Evolutionary conservation across 164 flowering plant genomes (phyloP), one percentile per base, ranked within the genome.

Genomic region (Macadamia integrifolia): DNA sequence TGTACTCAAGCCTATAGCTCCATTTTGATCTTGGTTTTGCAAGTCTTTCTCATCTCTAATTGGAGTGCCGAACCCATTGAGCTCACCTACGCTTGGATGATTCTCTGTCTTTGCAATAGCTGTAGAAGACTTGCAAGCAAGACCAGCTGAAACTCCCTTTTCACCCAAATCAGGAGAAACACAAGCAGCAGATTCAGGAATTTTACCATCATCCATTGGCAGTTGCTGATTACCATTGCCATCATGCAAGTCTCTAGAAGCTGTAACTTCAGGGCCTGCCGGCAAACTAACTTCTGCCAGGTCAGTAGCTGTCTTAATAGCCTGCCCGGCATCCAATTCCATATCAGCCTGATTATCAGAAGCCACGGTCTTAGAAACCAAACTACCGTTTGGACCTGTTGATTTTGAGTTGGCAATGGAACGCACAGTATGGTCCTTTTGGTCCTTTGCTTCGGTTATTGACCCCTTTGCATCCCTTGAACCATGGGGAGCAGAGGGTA

Each of bases 381-480:
- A 57, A 50, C 84, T 79, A 64, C 80, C 82, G 72, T 80, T 82
- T 30, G 79, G 75, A 77, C 79, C 72, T 52, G 78, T 69, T 17
- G 80, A 69, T 70, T 79, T 86, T 30, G 76, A 75, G 42, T 78
- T 80, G 68, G 78, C 70, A 64, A 72, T 72, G 43, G 85, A 78
- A 61, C 72, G 65, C 31, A 62, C 53, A 64, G 75, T 72, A 59
- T 66, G 81, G 44, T 79, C 85, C 74, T 80, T 85, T 46, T 69
- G 74, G 46, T 68, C 76, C 56, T 72, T 75, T 52, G 70, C 71
- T 60, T 87, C 90, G 60, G 80, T 68, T 46, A 64, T 7, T 2
- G 68, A 65, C 12, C 79, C 86, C 78, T 83, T 85, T 30, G 61
- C 71, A 74, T 88, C 95, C 81, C 76, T 84, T 11, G 79, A 68